phyloP scores from a whole-genome alignment of 768 basidiomycete genomes.

The Amanita inopinata region DNA sequence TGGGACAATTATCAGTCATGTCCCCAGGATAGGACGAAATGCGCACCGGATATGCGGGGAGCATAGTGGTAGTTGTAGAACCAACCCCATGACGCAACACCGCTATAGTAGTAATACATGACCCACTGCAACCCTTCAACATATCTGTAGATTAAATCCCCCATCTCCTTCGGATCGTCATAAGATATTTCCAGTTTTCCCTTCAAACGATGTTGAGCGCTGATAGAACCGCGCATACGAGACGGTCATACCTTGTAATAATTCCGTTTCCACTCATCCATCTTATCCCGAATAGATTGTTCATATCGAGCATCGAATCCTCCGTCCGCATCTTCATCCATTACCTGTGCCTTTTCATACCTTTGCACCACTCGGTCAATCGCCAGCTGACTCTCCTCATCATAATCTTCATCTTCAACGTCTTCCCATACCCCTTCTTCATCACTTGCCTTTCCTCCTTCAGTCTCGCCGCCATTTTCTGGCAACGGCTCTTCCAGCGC shows the following conservation, averaged over 20 bases:
- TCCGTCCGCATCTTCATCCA: constrained; percentile 59
- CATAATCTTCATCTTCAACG: constrained; percentile 53
- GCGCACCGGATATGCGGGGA: constrained; percentile 83
- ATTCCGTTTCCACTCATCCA: constrained; percentile 84
- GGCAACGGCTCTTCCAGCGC: constrained; percentile 21
- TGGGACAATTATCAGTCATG: constrained; percentile 14
- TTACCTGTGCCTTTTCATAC: constrained; percentile 77
- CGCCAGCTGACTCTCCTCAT: constrained; percentile 63
- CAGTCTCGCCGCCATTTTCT: constrained; percentile 42
- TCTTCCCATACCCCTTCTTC: constrained; percentile 36
- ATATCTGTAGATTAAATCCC: constrained; percentile 68
- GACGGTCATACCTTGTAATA: constrained; percentile 70
- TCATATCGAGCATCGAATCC: constrained; percentile 78
- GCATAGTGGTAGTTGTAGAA: constrained; percentile 99
- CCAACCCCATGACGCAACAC: constrained; percentile 98
- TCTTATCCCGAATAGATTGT: constrained; percentile 63
- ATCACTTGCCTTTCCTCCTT: constrained; percentile 30
- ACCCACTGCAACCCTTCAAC: constrained; percentile 97
- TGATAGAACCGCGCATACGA: not conserved
- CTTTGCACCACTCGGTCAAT: constrained; percentile 78
- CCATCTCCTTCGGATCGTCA: constrained; percentile 57
- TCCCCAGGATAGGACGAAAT: constrained; percentile 11
- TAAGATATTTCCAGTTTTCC: constrained; percentile 81
- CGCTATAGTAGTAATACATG: constrained; percentile 97
- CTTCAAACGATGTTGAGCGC: constrained; percentile 25